A percentile compares a stretch with the other conserved stretches of the same genome.
These are phyloP conservation scores for Rhizopus arrhizus DNA, from an alignment of 371 early-diverging fungal genomes.

Conservation along the genomic window DNA sequence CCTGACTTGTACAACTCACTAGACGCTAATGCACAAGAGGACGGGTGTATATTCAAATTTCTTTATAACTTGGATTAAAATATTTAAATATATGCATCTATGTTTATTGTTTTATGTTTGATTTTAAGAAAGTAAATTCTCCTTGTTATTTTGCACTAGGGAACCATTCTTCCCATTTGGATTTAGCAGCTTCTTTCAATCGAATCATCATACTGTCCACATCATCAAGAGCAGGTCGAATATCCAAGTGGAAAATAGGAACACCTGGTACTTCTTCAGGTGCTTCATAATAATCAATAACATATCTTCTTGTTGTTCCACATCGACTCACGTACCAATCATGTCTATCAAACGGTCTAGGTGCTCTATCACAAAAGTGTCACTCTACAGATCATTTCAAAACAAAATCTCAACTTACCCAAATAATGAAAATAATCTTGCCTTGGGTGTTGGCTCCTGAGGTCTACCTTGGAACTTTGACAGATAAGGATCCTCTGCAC, in stretches of 20 bases:
- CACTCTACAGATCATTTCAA: too few relatives aligned
- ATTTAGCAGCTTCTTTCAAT: conserved; percentile 54
- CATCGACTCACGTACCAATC: conserved; percentile 80
- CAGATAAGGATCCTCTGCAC: conserved; percentile 67
- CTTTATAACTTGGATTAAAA: too few relatives aligned
- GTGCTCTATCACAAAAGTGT: conserved; percentile 43
- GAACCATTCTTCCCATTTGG: conserved; percentile 51
- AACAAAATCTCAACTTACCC: conserved; percentile 39
- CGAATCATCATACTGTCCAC: conserved; percentile 62
- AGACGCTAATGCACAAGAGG: too few relatives aligned
- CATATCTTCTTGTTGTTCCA: conserved; percentile 72
- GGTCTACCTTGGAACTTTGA: conserved; percentile 84
- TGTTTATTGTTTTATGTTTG: too few relatives aligned
- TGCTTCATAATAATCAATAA: conserved; percentile 79
- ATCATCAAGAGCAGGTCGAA: conserved; percentile 81
- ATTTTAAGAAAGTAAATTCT: too few relatives aligned
- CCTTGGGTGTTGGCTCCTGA: conserved; percentile 76
- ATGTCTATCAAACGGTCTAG: conserved; percentile 79
- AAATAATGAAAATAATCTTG: conserved; percentile 62
- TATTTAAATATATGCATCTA: too few relatives aligned
- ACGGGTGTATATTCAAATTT: too few relatives aligned
- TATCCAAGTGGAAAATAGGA: conserved; percentile 80
- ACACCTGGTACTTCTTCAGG: conserved; percentile 65
- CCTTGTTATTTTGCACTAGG: conserved; percentile 3
- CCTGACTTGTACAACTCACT: too few relatives aligned